A percentile compares a stretch with the other conserved stretches of the same genome.
Conservation (phyloP, 495 filamentous ascomycete genomes). For the Aspergillus leporis region DNA sequence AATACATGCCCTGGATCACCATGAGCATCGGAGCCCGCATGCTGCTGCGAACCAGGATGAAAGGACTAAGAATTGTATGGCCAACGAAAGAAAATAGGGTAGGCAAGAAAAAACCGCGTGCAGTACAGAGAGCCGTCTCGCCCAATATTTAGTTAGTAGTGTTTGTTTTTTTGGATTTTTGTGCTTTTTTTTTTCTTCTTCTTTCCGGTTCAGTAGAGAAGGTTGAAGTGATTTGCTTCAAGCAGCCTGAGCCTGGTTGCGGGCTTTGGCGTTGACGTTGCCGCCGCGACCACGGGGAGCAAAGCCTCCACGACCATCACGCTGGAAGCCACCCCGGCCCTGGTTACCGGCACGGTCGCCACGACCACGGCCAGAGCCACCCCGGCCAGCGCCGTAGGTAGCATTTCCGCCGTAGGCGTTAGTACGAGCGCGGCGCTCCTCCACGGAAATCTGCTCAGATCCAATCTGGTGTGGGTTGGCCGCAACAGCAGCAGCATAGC, state of each 20-base stretch:
- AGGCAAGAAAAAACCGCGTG: not conserved
- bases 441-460: slow-evolving; percentile 77
- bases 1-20: slow-evolving; percentile 43
- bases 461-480: slow-evolving; percentile 86
- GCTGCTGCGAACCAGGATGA: slow-evolving; percentile 23
- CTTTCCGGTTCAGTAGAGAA: not conserved
- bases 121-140: not conserved
- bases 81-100: slow-evolving; percentile 10
- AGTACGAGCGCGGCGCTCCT: slow-evolving; percentile 81
- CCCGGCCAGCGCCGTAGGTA: slow-evolving; percentile 62
- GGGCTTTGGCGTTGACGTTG: slow-evolving; percentile 48
- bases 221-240: slow-evolving; percentile 25
- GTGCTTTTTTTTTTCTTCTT: slow-evolving; percentile 3
- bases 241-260: slow-evolving; percentile 52
- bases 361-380: slow-evolving; percentile 62
- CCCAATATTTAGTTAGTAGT: not conserved
- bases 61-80: slow-evolving; percentile 19
- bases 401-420: slow-evolving; percentile 59
- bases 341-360: slow-evolving; percentile 65
- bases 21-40: slow-evolving; percentile 18
- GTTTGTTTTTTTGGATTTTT: slow-evolving; percentile 11
- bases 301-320: slow-evolving; percentile 62
- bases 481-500: slow-evolving; percentile 75
- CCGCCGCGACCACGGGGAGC: slow-evolving; percentile 55
- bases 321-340: slow-evolving; percentile 67